Conservation (phyloP, 225 moss, liverwort and hornwort species). For the Physcomitrellopsis africana region DNA sequence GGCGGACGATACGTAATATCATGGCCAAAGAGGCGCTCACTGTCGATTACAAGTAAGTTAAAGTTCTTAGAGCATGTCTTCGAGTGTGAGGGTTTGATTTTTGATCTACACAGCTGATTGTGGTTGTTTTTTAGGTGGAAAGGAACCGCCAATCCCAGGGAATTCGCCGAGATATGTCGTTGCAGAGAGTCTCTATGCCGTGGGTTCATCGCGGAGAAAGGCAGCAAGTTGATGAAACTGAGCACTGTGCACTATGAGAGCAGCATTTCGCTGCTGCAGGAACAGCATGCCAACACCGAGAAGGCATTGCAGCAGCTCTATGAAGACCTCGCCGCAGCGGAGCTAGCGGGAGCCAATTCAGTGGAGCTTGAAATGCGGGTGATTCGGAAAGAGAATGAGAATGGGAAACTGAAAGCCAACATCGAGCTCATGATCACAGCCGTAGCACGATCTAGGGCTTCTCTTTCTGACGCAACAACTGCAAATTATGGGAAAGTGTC, state of each 20-base stretch:
- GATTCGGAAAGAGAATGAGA: slow-evolving; percentile 46
- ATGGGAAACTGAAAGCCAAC: slow-evolving; percentile 44
- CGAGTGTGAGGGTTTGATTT: background rate
- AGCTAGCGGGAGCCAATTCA: slow-evolving; percentile 37
- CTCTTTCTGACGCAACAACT: slow-evolving; percentile 12
- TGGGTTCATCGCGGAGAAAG: slow-evolving; percentile 45
- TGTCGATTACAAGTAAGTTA: slow-evolving; percentile 52
- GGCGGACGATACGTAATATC: slow-evolving; percentile 45
- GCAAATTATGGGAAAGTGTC: background rate
- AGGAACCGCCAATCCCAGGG: slow-evolving; percentile 36
- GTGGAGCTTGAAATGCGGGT: slow-evolving; percentile 48
- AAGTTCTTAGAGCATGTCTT: background rate
- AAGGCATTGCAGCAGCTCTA: slow-evolving; percentile 40
- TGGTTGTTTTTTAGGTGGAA: slow-evolving; percentile 40
- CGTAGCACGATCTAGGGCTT: slow-evolving; percentile 44
- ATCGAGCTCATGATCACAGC: slow-evolving; percentile 49
- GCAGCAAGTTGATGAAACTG: slow-evolving; percentile 28
- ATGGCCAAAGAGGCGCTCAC: slow-evolving; percentile 58
- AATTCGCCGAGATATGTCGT: slow-evolving; percentile 54
- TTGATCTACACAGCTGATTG: background rate
- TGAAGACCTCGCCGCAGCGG: slow-evolving; percentile 36
- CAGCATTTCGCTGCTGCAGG: slow-evolving; percentile 36
- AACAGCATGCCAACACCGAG: slow-evolving; percentile 35
- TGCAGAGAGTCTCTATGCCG: slow-evolving; percentile 48
- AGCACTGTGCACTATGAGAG: slow-evolving; percentile 32